Percentiles rank a stretch among this genome's conserved stretches.
phyloP scores from a whole-genome alignment of 2,329 filamentous ascomycete species.

The Ascochyta lentis region DNA sequence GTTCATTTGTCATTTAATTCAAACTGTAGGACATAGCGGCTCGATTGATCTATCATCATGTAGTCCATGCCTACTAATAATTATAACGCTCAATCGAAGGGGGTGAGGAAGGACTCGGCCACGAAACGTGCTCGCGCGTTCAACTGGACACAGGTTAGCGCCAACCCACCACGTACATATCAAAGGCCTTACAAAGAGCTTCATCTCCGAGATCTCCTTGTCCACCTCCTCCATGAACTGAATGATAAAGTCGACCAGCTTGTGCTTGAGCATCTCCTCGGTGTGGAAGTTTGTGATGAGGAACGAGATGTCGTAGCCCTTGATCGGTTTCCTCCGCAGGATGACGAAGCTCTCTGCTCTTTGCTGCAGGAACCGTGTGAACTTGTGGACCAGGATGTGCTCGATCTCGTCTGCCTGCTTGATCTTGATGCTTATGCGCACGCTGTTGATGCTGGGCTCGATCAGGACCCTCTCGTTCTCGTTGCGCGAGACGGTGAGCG shows the following conservation, averaged over 20 bases:
- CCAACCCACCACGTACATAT: background rate
- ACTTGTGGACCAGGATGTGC: constrained; percentile 97
- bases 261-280: constrained; percentile 98
- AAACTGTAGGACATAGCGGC: too few species aligned
- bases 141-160: constrained; percentile 65
- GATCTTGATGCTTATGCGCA: constrained; percentile 97
- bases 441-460: constrained; percentile 95
- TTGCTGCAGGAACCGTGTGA: constrained; percentile 94
- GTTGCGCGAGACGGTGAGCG: constrained; percentile 88
- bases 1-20: too few species aligned
- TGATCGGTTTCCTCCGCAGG: constrained; percentile 90
- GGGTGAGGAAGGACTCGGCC: constrained; percentile 96
- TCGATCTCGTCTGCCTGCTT: constrained; percentile 99
- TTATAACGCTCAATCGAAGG: constrained; percentile 49
- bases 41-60: too few species aligned
- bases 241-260: constrained; percentile 98
- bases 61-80: too few species aligned
- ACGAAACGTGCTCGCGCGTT: constrained; percentile 97
- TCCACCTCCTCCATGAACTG: constrained; percentile 99
- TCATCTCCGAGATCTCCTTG: constrained; percentile 99
- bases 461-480: constrained; percentile 97
- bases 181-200: constrained; percentile 82
- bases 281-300: constrained; percentile 99
- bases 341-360: constrained; percentile 98
- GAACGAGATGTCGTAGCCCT: constrained; percentile 99